Evolutionary conservation across 306 rosid species (phyloP).

Genomic region (Neltuma alba): DNA sequence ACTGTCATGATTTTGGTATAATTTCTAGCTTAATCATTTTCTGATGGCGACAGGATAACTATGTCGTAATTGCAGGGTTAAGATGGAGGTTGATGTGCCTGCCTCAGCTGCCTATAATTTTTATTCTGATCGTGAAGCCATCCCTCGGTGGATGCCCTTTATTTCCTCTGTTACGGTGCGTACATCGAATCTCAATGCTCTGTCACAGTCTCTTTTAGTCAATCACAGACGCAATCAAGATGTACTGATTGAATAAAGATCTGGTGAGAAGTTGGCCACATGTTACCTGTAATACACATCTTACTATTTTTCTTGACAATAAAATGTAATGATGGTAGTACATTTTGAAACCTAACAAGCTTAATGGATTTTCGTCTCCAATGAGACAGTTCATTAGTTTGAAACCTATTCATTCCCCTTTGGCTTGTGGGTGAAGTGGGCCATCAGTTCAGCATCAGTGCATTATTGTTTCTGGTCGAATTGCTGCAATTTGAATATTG

Average conservation of each 20-base stretch:
- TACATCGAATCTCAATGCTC: constrained; percentile 8
- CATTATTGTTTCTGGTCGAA: constrained; percentile 23
- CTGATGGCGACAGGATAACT: background rate
- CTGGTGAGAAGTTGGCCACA: too few species aligned
- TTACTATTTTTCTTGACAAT: too few species aligned
- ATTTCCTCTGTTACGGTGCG: constrained; percentile 83
- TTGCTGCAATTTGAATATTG: background rate
- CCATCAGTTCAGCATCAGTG: constrained; percentile 4
- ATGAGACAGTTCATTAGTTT: too few species aligned
- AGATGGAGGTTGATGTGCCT: constrained; percentile 84
- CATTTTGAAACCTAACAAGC: too few species aligned
- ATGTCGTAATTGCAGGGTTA: constrained; percentile 76
- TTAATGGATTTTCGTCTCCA: too few species aligned
- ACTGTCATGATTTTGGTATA: background rate
- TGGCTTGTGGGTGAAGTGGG: background rate
- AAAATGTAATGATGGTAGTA: too few species aligned
- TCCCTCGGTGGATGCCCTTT: constrained; percentile 95
- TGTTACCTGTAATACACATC: too few species aligned
- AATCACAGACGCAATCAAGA: too few species aligned
- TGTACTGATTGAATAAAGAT: too few species aligned
- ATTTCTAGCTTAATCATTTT: background rate
- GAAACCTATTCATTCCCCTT: too few species aligned
- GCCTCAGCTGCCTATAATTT: constrained; percentile 73
- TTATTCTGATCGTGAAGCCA: constrained; percentile 92
- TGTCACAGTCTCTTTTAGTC: constrained; percentile 3